Conservation (phyloP, 805 yeast species). For the Yamadazyma phyllophila region DNA sequence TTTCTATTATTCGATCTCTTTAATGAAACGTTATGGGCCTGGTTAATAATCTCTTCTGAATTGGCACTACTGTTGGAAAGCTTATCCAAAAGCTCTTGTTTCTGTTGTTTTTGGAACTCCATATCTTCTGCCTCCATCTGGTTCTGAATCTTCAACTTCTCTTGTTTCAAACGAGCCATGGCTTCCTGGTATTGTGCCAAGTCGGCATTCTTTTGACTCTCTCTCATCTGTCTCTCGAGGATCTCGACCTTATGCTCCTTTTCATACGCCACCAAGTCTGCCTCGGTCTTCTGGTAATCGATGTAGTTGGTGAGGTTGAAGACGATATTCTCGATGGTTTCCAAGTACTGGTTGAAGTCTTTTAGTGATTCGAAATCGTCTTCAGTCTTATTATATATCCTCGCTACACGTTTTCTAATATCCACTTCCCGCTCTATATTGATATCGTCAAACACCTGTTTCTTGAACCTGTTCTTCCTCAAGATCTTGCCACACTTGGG, state of each 20-base stretch:
- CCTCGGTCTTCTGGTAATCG: constrained; percentile 68
- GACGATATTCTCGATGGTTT: constrained; percentile 76
- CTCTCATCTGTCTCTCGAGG: constrained; percentile 69
- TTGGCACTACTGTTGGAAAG: constrained; percentile 30
- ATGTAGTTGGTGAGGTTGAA: constrained; percentile 71
- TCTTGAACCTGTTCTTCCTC: constrained; percentile 85
- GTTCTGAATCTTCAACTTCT: constrained; percentile 64
- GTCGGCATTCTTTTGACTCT: constrained; percentile 60
- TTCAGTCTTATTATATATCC: constrained; percentile 76
- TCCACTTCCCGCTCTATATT: constrained; percentile 90
- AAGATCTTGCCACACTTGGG: constrained; percentile 84
- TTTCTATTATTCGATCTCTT: constrained; percentile 67
- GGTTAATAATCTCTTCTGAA: constrained; percentile 41
- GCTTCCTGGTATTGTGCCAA: constrained; percentile 63
- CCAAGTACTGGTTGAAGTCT: constrained; percentile 75
- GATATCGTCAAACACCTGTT: constrained; percentile 90
- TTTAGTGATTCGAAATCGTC: constrained; percentile 63
- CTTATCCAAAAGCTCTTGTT: constrained; percentile 40
- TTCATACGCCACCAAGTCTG: constrained; percentile 65
- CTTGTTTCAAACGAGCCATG: constrained; percentile 53
- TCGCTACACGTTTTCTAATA: constrained; percentile 72
- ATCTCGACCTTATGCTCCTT: constrained; percentile 72
- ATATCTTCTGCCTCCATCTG: constrained; percentile 49
- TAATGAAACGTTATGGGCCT: constrained; percentile 38
- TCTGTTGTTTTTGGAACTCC: constrained; percentile 39